phyloP scores from a whole-genome alignment of 345 rosid species.

The Brassica rapa region DNA sequence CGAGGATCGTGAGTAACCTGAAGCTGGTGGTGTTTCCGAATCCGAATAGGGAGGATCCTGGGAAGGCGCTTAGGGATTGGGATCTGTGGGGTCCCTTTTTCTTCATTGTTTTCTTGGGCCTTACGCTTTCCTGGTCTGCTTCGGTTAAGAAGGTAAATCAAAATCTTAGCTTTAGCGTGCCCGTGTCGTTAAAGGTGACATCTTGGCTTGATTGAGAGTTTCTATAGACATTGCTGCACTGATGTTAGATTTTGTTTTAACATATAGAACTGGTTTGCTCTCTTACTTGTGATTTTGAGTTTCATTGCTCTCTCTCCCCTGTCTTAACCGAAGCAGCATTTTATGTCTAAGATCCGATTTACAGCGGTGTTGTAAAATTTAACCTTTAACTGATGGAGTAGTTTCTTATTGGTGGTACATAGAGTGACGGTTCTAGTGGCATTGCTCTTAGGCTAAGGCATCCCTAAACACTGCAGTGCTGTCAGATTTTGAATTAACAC shows the following conservation, averaged over 20 bases:
- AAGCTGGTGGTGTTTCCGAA: constrained; percentile 97
- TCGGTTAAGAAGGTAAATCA: constrained; percentile 39
- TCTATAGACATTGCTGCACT: not conserved
- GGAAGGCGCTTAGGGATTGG: constrained; percentile 97
- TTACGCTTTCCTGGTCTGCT: constrained; percentile 65
- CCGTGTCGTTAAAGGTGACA: not conserved
- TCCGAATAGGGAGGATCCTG: constrained; percentile 91
- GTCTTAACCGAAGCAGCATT: not conserved
- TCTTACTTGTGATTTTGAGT: not conserved
- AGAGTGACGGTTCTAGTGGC: too few relatives aligned
- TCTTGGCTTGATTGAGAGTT: not conserved
- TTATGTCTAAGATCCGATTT: not conserved
- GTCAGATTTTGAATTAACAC: too few relatives aligned
- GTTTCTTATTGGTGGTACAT: too few relatives aligned
- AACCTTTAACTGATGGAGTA: too few relatives aligned
- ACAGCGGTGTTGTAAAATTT: too few relatives aligned
- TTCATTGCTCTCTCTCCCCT: not conserved
- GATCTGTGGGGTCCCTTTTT: constrained; percentile 99
- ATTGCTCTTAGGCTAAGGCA: not conserved
- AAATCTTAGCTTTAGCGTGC: not conserved
- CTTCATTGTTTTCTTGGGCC: constrained; percentile 91
- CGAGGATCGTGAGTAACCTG: constrained; percentile 88
- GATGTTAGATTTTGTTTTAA: not conserved
- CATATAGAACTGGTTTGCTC: not conserved
- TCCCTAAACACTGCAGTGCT: too few relatives aligned